Conservation (phyloP, 768 basidiomycete genomes). For the Cystofilobasidium macerans region DNA sequence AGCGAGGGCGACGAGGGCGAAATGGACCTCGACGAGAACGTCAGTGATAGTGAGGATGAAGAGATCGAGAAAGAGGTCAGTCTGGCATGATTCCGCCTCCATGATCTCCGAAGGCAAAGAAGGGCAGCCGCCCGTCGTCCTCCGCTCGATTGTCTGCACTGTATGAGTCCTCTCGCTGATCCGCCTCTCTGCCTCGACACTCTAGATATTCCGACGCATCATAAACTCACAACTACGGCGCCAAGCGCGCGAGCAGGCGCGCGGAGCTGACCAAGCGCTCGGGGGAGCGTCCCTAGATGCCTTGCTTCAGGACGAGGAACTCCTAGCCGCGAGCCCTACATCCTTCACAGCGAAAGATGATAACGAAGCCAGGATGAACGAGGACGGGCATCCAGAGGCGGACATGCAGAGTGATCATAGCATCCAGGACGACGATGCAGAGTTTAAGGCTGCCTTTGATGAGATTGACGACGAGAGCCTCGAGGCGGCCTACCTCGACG, state of each 20-base stretch:
- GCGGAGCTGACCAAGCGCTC: not conserved
- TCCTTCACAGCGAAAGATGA: not conserved
- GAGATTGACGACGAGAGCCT: not conserved
- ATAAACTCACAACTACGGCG: not conserved
- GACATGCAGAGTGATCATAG: no score
- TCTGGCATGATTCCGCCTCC: not conserved
- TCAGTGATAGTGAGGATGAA: conserved; percentile 2
- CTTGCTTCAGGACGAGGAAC: not conserved
- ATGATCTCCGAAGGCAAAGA: no score
- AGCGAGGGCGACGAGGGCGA: conserved; percentile 2
- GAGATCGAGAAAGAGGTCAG: conserved; percentile 9
- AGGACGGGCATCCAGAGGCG: no score
- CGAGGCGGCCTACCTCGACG: not conserved
- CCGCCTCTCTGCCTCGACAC: not conserved
- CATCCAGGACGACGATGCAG: not conserved
- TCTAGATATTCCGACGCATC: conserved; percentile 2
- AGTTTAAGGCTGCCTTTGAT: no score
- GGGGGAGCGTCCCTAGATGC: not conserved
- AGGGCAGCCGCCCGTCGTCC: no score
- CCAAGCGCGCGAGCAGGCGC: not conserved
- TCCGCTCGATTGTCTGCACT: no score
- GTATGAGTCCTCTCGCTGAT: no score
- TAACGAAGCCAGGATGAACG: not conserved
- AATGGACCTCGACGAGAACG: not conserved
- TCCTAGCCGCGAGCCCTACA: no score